Conservation (phyloP, 352 stramenopile genomes). For the Phytopythium chamaehyphon region DNA sequence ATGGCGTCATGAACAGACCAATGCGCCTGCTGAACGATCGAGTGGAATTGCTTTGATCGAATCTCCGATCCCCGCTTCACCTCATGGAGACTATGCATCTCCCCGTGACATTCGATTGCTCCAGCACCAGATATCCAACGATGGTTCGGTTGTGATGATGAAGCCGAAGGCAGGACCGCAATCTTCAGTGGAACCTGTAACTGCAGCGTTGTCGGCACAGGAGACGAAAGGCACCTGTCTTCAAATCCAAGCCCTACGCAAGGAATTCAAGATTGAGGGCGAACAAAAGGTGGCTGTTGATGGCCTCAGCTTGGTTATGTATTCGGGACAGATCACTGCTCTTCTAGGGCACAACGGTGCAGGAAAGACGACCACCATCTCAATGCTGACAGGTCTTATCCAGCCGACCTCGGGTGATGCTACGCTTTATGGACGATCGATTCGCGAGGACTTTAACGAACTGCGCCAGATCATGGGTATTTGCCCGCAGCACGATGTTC, state of each 20-base stretch:
- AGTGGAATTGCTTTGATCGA: constrained; percentile 14
- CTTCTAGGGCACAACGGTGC: constrained; percentile 85
- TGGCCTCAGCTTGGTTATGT: constrained; percentile 85
- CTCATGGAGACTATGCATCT: constrained; percentile 17
- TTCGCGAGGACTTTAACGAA: constrained; percentile 73
- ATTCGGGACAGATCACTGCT: constrained; percentile 91
- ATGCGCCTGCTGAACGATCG: neutral
- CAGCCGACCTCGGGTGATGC: constrained; percentile 59
- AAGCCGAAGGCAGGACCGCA: constrained; percentile 15
- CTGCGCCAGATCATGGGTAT: constrained; percentile 93
- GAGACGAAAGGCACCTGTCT: constrained; percentile 41
- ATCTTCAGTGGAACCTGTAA: constrained; percentile 42
- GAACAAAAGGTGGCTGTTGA: constrained; percentile 81
- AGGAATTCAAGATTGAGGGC: constrained; percentile 60
- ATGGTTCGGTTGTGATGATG: constrained; percentile 14
- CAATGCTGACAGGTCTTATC: constrained; percentile 90
- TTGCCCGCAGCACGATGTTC: constrained; percentile 96
- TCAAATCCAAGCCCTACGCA: constrained; percentile 42
- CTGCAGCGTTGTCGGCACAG: constrained; percentile 31
- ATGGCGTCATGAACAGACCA: constrained; percentile 10
- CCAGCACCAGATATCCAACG: constrained; percentile 24
- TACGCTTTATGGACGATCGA: constrained; percentile 64
- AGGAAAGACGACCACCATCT: constrained; percentile 92
- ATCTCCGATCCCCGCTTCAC: constrained; percentile 17
- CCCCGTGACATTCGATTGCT: too few relatives aligned